A percentile compares a stretch with the other conserved stretches of the same genome.
These are phyloP conservation scores for Picochlorum sp. DNA, from an alignment of 139 green algal species.

Conservation along the genomic window DNA sequence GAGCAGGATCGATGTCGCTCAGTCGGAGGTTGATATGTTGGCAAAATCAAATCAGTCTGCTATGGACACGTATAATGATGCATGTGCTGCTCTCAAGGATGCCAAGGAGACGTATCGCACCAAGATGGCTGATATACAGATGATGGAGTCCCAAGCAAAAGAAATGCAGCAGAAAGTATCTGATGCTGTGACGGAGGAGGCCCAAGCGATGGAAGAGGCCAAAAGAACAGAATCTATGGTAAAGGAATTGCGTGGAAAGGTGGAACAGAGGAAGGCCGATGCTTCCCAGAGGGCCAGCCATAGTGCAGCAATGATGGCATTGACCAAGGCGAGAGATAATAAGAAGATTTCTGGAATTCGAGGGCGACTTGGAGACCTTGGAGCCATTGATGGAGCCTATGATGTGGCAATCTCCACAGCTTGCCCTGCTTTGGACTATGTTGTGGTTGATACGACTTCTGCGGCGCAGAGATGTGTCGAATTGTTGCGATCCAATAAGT, in stretches of 20 bases:
- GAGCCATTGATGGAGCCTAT: constrained; percentile 86
- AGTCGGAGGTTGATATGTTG: constrained; percentile 53
- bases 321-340: constrained; percentile 65
- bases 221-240: constrained; percentile 29
- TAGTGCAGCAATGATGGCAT: constrained; percentile 52
- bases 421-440: constrained; percentile 76
- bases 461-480: constrained; percentile 84
- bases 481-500: constrained; percentile 41
- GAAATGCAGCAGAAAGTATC: constrained; percentile 20
- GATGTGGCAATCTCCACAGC: constrained; percentile 88
- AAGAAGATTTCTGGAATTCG: constrained; percentile 74
- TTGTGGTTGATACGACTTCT: constrained; percentile 83
- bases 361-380: constrained; percentile 90
- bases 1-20: constrained; percentile 40
- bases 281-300: constrained; percentile 24
- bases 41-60: constrained; percentile 42
- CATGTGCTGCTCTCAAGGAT: constrained; percentile 13
- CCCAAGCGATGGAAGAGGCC: constrained; percentile 2
- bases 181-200: not conserved
- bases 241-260: constrained; percentile 29
- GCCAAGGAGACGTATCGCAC: constrained; percentile 24
- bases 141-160: constrained; percentile 34
- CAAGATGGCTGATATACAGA: constrained; percentile 21
- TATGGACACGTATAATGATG: constrained; percentile 25
- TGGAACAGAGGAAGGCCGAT: constrained; percentile 42